Evolutionary conservation across 176 grass and related monocot species (phyloP).

Genomic region (Pharus latifolius): DNA sequence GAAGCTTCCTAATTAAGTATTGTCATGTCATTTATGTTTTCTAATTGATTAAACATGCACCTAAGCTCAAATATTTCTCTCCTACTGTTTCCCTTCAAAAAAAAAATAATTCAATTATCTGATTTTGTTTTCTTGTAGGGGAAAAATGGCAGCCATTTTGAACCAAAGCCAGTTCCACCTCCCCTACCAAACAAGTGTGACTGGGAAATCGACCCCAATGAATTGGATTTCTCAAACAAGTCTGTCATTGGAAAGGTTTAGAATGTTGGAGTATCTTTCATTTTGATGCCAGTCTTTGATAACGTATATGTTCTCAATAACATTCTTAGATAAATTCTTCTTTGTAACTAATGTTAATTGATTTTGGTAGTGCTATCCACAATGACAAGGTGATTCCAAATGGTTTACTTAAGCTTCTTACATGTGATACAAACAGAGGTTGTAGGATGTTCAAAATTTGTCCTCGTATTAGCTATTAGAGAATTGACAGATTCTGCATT

Average conservation of each 20-base stretch:
- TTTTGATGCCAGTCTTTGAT: background rate
- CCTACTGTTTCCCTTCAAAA: no score
- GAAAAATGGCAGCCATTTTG: constrained; percentile 99
- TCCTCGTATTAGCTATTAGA: background rate
- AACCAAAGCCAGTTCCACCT: constrained; percentile 86
- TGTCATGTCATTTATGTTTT: background rate
- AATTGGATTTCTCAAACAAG: constrained; percentile 83
- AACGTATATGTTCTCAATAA: background rate
- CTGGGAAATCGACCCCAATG: constrained; percentile 93
- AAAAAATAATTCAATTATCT: no score
- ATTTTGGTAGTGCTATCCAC: background rate
- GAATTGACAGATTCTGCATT: background rate
- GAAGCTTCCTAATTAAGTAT: background rate
- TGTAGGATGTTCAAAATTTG: background rate
- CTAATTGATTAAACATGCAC: background rate
- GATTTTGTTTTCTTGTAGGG: constrained; percentile 45
- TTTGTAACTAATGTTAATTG: background rate
- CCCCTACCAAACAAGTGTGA: constrained; percentile 97
- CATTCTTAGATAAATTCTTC: background rate
- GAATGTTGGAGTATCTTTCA: background rate
- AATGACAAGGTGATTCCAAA: background rate
- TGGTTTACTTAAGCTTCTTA: background rate
- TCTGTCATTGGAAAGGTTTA: constrained; percentile 81
- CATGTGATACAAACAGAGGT: background rate
- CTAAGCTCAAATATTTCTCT: background rate